These are phyloP conservation scores for Abrus pulchellus DNA, from an alignment of 306 rosid genomes.

Conservation along the genomic window DNA sequence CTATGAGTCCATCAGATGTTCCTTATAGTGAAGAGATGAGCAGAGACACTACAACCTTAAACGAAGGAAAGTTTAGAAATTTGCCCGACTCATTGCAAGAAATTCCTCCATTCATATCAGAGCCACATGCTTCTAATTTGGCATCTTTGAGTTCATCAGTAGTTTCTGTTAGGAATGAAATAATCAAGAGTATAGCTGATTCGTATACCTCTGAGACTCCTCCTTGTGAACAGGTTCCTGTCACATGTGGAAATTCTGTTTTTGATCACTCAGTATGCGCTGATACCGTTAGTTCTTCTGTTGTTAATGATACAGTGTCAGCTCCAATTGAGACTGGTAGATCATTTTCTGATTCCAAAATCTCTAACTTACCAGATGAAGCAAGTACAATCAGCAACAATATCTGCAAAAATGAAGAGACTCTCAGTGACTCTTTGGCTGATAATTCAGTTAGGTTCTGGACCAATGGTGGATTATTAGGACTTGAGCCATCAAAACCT, in stretches of 20 bases:
- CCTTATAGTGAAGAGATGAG: slow-evolving; percentile 44
- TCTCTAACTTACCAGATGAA: slow-evolving; percentile 51
- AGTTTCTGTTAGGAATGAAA: slow-evolving; percentile 43
- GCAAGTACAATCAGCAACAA: slow-evolving; percentile 51
- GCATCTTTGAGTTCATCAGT: slow-evolving; percentile 30
- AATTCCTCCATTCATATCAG: slow-evolving; percentile 40
- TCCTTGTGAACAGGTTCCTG: slow-evolving; percentile 50
- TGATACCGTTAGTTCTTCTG: slow-evolving; percentile 36
- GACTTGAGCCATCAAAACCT: slow-evolving; percentile 98
- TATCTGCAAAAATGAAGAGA: slow-evolving; percentile 57
- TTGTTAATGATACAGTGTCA: slow-evolving; percentile 48
- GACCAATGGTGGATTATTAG: slow-evolving; percentile 97
- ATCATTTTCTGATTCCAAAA: slow-evolving; percentile 49
- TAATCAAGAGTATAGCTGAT: slow-evolving; percentile 39
- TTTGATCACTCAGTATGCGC: slow-evolving; percentile 48
- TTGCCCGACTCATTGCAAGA: slow-evolving; percentile 47
- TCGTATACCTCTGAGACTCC: slow-evolving; percentile 46
- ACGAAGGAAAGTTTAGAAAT: slow-evolving; percentile 46
- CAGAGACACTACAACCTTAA: slow-evolving; percentile 49
- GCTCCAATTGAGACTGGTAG: slow-evolving; percentile 51
- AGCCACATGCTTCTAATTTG: slow-evolving; percentile 38
- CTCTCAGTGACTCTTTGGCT: slow-evolving; percentile 55
- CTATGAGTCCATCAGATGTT: slow-evolving; percentile 26
- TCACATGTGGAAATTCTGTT: slow-evolving; percentile 43
- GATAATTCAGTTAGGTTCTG: slow-evolving; percentile 74